A percentile compares a stretch with the other conserved stretches of the same genome.
phyloP scores from a whole-genome alignment of 345 rosid species.

The Nephelium lappaceum region DNA sequence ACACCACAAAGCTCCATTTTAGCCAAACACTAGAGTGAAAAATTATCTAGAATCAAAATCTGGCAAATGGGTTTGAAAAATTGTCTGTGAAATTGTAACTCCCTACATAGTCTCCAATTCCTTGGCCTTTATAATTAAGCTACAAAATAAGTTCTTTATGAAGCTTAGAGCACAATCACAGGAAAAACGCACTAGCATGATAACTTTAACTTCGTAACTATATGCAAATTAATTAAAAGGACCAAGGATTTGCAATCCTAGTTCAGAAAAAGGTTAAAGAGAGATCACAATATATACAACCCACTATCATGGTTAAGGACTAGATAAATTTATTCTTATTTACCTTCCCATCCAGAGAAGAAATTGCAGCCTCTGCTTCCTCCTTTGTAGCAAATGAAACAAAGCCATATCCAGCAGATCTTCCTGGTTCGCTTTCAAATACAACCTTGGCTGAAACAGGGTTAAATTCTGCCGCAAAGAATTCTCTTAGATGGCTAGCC shows the following conservation, averaged over 20 bases:
- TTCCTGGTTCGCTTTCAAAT: constrained; percentile 60
- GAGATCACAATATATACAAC: background rate
- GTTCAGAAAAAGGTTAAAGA: background rate
- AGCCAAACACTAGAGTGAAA: constrained; percentile 8
- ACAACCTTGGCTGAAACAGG: constrained; percentile 71
- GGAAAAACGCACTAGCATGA: background rate
- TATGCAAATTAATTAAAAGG: background rate
- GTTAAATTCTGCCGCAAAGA: constrained; percentile 59
- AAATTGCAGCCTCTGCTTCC: constrained; percentile 80
- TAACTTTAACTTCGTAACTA: background rate
- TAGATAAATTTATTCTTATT: background rate
- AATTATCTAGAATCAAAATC: background rate
- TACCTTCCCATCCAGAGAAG: constrained; percentile 83
- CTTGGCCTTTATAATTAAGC: constrained; percentile 1
- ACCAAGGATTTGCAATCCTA: constrained; percentile 2
- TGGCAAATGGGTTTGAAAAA: background rate
- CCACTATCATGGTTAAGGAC: background rate
- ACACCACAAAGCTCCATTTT: background rate
- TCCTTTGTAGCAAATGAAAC: constrained; percentile 84
- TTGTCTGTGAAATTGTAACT: background rate
- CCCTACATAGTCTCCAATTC: background rate
- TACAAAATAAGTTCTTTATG: background rate
- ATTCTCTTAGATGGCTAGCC: constrained; percentile 70
- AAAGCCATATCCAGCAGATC: constrained; percentile 86
- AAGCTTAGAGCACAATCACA: background rate